A percentile compares a stretch with the other conserved stretches of the same genome.
These are phyloP conservation scores for Fragaria iinumae DNA, from an alignment of 306 rosid species.

Conservation along the genomic window DNA sequence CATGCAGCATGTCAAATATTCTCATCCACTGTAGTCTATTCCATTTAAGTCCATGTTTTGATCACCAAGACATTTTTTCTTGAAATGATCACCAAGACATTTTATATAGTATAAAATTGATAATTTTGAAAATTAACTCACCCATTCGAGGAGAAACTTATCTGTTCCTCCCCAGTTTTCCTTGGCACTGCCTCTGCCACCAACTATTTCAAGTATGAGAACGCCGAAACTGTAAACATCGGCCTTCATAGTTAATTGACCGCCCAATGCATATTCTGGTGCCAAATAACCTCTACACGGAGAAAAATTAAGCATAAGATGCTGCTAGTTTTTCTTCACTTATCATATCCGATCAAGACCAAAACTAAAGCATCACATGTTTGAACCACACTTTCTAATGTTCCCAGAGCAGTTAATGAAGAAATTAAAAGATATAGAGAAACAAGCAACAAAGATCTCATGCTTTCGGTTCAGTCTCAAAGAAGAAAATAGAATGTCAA, in stretches of 20 bases:
- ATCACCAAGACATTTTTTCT: neutral
- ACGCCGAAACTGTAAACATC: constrained; percentile 92
- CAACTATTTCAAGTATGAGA: constrained; percentile 77
- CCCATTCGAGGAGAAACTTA: constrained; percentile 78
- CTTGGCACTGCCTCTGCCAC: constrained; percentile 69
- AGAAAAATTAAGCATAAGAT: constrained; percentile 28
- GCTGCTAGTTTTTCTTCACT: neutral
- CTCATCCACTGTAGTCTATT: neutral
- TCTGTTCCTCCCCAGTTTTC: constrained; percentile 51
- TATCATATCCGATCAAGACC: neutral
- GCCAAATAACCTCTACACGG: constrained; percentile 85
- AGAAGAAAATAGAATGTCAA: constrained; percentile 16
- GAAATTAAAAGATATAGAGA: neutral
- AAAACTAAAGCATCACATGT: neutral
- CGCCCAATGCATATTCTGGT: constrained; percentile 95
- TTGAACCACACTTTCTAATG: neutral
- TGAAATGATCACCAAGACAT: neutral
- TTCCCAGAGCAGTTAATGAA: neutral
- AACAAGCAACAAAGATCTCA: neutral
- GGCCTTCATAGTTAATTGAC: constrained; percentile 85
- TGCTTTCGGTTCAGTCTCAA: neutral
- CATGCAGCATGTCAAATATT: neutral
- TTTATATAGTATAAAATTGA: neutral
- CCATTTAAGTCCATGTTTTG: neutral
- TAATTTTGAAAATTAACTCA: constrained; percentile 17